These are phyloP conservation scores for Rubus idaeus DNA, from an alignment of 306 rosid genomes.

Conservation along the genomic window DNA sequence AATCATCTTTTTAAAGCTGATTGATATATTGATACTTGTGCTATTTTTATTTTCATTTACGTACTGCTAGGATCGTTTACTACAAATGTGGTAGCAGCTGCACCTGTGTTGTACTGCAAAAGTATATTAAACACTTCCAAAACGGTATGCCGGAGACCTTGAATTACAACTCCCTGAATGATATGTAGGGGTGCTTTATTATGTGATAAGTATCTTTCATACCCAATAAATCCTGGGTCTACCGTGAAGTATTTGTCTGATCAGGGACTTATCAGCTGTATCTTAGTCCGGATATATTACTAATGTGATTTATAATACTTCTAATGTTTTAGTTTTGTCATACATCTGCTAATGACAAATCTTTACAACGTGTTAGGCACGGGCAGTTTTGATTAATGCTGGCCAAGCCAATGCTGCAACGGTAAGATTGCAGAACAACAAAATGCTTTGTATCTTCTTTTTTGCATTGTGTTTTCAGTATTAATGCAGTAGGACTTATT, in stretches of 20 bases:
- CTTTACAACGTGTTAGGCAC: conserved; percentile 59
- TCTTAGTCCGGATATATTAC: background rate
- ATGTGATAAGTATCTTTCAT: background rate
- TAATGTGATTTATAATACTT: background rate
- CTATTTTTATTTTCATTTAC: background rate
- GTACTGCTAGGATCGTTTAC: conserved; percentile 67
- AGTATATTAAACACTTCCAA: conserved; percentile 39
- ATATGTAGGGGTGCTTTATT: background rate
- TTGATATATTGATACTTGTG: background rate
- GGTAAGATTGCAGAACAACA: conserved; percentile 35
- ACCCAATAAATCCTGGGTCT: background rate
- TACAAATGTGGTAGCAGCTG: conserved; percentile 90
- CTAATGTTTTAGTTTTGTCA: conserved; percentile 7
- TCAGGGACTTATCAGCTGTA: background rate
- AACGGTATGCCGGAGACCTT: conserved; percentile 44
- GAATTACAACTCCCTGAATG: background rate
- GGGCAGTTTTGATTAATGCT: conserved; percentile 92
- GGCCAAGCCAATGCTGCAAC: conserved; percentile 99
- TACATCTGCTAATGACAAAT: conserved; percentile 21
- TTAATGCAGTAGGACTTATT: background rate
- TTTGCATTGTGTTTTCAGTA: background rate
- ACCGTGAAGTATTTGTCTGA: background rate
- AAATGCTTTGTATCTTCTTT: conserved; percentile 1
- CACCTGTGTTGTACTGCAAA: conserved; percentile 87
- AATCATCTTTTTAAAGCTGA: background rate